Percentiles rank a stretch among this genome's conserved stretches.
These are phyloP conservation scores for Claviceps maximensis DNA, from an alignment of 2,329 filamentous ascomycete species.

Conservation along the genomic window DNA sequence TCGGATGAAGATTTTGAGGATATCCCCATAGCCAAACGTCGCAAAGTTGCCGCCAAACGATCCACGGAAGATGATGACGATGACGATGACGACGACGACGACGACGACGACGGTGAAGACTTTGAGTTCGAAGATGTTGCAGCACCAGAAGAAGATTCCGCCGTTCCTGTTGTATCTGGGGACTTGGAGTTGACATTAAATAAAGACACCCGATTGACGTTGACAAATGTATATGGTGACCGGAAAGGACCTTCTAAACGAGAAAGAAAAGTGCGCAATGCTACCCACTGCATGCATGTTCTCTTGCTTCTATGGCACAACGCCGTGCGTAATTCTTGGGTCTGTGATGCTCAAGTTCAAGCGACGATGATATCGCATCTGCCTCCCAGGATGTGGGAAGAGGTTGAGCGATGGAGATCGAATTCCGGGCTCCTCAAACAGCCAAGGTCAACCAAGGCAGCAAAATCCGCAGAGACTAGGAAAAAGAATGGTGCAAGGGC, in stretches of 20 bases:
- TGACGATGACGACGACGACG: conserved; percentile 15
- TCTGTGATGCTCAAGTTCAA: conserved; percentile 65
- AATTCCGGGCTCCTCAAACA: conserved; percentile 49
- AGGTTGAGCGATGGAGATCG: conserved; percentile 59
- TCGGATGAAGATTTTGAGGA: conserved; percentile 44
- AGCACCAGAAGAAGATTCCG: conserved; percentile 43
- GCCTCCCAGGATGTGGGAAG: conserved; percentile 52
- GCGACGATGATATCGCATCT: conserved; percentile 64
- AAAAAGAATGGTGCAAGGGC: conserved; percentile 18
- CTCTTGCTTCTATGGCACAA: conserved; percentile 85
- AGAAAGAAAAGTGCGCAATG: conserved; percentile 62
- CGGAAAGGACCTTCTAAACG: conserved; percentile 82
- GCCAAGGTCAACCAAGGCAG: conserved; percentile 7
- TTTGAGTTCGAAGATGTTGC: conserved; percentile 51
- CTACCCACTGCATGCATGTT: conserved; percentile 82
- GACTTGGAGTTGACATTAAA: conserved; percentile 63
- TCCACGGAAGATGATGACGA: conserved; percentile 12
- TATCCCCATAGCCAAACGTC: conserved; percentile 26
- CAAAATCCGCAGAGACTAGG: conserved; percentile 12
- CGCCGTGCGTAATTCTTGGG: conserved; percentile 68
- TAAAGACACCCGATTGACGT: conserved; percentile 43
- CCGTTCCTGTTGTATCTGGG: conserved; percentile 40
- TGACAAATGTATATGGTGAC: conserved; percentile 45
- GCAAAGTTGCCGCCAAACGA: conserved; percentile 17
- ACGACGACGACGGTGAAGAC: conserved; percentile 14